Conservation (phyloP, 257 asterid genomes). For the Nicotiana tomentosiformis region DNA sequence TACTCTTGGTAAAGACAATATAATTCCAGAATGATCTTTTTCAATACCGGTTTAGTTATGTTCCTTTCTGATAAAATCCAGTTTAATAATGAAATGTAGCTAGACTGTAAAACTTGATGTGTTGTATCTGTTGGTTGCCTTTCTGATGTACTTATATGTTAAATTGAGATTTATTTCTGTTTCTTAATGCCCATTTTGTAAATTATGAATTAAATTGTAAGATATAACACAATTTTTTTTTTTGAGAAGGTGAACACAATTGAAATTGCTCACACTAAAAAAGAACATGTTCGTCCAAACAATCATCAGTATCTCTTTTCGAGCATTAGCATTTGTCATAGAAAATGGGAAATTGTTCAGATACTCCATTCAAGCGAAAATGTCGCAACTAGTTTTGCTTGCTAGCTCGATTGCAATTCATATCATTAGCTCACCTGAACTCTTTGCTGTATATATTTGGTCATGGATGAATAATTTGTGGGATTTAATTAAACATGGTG, state of each 20-base stretch:
- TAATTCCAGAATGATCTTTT: not conserved
- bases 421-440: not conserved
- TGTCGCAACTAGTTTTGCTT: not conserved
- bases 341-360: not conserved
- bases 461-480: not conserved
- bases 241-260: not conserved
- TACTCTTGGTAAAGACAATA: slow-evolving; percentile 20
- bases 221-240: not conserved
- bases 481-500: not conserved
- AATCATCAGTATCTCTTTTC: not conserved
- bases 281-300: not conserved
- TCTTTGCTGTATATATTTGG: not conserved
- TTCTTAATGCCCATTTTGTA: not conserved
- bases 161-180: not conserved
- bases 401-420: not conserved
- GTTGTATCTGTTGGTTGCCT: not conserved
- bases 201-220: not conserved
- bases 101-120: not conserved
- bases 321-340: not conserved
- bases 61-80: not conserved
- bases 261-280: not conserved
- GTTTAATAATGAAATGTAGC: not conserved
- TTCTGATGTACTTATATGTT: not conserved
- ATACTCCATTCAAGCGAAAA: not conserved
- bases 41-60: not conserved